Evolutionary conservation across 257 asterid species (phyloP), one percentile per base, ranked within the genome.

Genomic region (Forsythia suspensa): DNA sequence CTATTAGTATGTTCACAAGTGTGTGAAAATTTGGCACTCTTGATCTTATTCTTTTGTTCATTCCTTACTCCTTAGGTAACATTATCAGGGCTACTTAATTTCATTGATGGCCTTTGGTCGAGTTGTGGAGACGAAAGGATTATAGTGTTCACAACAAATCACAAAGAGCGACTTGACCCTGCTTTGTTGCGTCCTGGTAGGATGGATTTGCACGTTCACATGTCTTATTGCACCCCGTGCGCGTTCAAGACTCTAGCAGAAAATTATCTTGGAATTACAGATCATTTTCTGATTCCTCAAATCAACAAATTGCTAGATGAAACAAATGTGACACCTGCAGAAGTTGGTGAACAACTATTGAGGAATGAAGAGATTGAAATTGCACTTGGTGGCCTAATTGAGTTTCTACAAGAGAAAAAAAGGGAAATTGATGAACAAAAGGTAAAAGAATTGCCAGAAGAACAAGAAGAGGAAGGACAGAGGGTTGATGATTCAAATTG

Each of bases 91-190:
- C 39, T 88, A 61, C 89, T 88, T 7, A 88, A 88, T 79, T 85
- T 88, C 82, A 76, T 80, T 1, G 91, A 88, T n/a, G 91, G 91
- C 29, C 75, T 88, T 6, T 88, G 91, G 88, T 87, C 88, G 0
- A 87, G 90, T 24, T 83, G 89, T 46, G 91, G 91, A 57, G 89
- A 85, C 4, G 89, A 85, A 73, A 79, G 89, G 70, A 85, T 88
- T 11, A 84, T 87, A 29, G 82, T 84, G 63, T 84, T 85, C 41
- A 85, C 89, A 1, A 87, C 86, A 0, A 81, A 87, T 42, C 89
- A 85, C 40, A 85, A 79, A 65, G 89, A 87, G 2, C 52, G 76
- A 2, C 36, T 83, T 36, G 88, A 83, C 46, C 78, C 85, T 4
- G 89, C 90, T 3, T 34, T 84, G 77, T 63, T 87, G 38, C 88